Conservation (phyloP, 768 basidiomycete genomes). For the Boletales sp. region DNA sequence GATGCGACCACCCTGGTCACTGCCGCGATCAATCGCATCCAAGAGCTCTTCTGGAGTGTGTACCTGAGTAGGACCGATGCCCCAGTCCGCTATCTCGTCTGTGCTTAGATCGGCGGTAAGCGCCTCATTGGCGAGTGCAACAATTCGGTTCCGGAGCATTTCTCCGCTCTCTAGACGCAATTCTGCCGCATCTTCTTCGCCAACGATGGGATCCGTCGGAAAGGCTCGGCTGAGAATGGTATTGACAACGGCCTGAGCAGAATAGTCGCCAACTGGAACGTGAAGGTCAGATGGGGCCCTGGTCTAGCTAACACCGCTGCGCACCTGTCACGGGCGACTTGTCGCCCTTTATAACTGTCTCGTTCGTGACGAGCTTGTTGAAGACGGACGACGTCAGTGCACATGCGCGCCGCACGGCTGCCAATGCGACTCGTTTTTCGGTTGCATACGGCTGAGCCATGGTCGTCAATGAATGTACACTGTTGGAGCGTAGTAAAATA, state of each 20-base stretch:
- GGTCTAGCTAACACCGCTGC: constrained; percentile 8
- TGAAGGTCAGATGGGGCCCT: not conserved
- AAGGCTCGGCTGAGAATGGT: constrained; percentile 74
- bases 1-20: constrained; percentile 59
- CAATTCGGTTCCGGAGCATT: constrained; percentile 59
- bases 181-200: constrained; percentile 90
- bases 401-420: constrained; percentile 86
- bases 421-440: constrained; percentile 80
- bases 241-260: constrained; percentile 90
- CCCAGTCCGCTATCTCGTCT: constrained; percentile 67
- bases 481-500: not conserved
- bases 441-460: constrained; percentile 56
- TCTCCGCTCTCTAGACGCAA: constrained; percentile 49
- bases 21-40: constrained; percentile 84
- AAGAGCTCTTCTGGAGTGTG: constrained; percentile 60
- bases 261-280: constrained; percentile 80
- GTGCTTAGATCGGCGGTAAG: constrained; percentile 49
- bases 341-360: constrained; percentile 87
- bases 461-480: constrained; percentile 6
- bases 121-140: constrained; percentile 79
- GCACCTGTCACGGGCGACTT: constrained; percentile 87
- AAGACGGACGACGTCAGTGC: constrained; percentile 82
- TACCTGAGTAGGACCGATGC: constrained; percentile 57
- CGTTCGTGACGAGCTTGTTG: constrained; percentile 76
- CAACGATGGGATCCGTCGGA: constrained; percentile 84